A percentile compares a stretch with the other conserved stretches of the same genome.
Evolutionary conservation across 345 rosid genomes (phyloP).

Genomic region (Hypericum androsaemum): DNA sequence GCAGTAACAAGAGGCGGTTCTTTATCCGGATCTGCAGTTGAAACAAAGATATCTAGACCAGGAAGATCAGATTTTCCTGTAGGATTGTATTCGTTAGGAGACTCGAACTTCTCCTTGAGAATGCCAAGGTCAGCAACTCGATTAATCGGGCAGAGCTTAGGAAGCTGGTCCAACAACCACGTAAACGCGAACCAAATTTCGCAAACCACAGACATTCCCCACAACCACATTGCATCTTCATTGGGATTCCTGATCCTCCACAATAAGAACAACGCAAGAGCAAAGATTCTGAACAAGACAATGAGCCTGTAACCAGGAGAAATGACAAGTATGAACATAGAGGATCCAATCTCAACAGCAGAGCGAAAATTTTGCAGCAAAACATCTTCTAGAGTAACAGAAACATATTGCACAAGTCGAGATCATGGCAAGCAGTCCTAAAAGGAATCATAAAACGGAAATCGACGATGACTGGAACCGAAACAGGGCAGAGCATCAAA

Average conservation of each 20-base stretch:
- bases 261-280: conserved; percentile 44
- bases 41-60: conserved; percentile 66
- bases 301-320: conserved; percentile 39
- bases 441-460: too few relatives aligned
- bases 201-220: conserved; percentile 63
- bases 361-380: not conserved
- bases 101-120: conserved; percentile 53
- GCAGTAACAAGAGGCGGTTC: conserved; percentile 81
- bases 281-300: conserved; percentile 39
- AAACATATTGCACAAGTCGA: too few relatives aligned
- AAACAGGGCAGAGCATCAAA: not conserved
- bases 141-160: conserved; percentile 59
- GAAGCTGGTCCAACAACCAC: conserved; percentile 83
- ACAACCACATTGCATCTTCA: conserved; percentile 72
- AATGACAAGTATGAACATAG: not conserved
- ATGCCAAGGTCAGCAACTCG: conserved; percentile 49
- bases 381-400: too few relatives aligned
- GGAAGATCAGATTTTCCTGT: conserved; percentile 70
- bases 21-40: conserved; percentile 80
- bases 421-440: too few relatives aligned
- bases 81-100: conserved; percentile 38
- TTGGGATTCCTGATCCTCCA: conserved; percentile 72
- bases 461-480: not conserved
- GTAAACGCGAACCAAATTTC: conserved; percentile 88
- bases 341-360: not conserved